Base-by-base conservation (phyloP, 257 asterid species). In the Fraxinus pennsylvanica region DNA sequence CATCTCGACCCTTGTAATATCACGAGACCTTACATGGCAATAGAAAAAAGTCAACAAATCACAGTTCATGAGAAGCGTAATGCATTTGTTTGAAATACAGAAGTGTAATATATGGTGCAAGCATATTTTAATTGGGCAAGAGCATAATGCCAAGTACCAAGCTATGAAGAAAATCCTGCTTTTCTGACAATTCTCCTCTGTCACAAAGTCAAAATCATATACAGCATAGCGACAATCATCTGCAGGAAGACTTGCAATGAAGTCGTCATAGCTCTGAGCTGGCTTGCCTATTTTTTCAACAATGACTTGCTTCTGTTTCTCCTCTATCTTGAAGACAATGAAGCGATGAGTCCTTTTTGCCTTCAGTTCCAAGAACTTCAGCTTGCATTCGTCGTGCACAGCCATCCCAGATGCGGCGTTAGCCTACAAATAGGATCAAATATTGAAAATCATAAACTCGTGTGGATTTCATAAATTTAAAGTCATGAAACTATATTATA, bases 91-190 rank as follows among this genome's bases (percentile, higher is more conserved):
- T 21, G 27, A 21, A 2, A 59, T 59, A 9, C 67, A 59, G 21
- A 25, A 3, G 32, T 25, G 0, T 17, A 63, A 22, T 63, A 63
- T 63, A 63, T 63, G 69, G 3, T 25, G 36, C 15, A 4, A 63
- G 19, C 35, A 63, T 19, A 9, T 9, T 63, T 63, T 9, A 63
- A 22, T 25, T 22, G 69, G 19, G 35, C 19, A 63, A 0, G 6
- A 63, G 19, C 33, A 63, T 22, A 73, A 76, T 79, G 79, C 19
- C 25, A 69, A 25, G n/a, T 39, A 88, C 92, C 90, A 88, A 72
- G 90, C 92, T 80, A 88, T 84, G 70, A 88, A 88, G 86, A 88
- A 82, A 57, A 88, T 88, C 89, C 75, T 86, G 90, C 92, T 88
- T 82, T 86, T 88, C 82, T 82, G 92, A 80, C 88, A 85, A 74